phyloP scores from a whole-genome alignment of 2,329 filamentous ascomycete genomes.

The Polytolypa hystricis region DNA sequence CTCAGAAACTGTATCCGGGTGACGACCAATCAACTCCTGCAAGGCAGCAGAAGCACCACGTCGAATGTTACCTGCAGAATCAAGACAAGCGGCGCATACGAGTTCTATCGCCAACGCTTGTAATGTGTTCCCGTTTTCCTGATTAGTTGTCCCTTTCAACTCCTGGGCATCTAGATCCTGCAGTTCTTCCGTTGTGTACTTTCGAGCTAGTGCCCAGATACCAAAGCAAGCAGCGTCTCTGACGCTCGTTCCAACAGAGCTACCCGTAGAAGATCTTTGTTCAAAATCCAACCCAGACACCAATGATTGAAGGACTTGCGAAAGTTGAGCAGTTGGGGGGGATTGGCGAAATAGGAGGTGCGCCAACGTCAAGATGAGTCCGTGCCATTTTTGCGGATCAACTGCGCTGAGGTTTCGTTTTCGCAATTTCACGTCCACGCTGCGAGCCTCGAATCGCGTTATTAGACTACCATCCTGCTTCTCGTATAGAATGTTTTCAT shows the following conservation, averaged over 20 bases:
- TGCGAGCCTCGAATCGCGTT: slow-evolving; percentile 23
- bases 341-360: slow-evolving; percentile 79
- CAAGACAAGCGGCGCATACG: slow-evolving; percentile 69
- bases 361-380: slow-evolving; percentile 73
- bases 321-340: slow-evolving; percentile 58
- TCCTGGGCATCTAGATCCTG: slow-evolving; percentile 42
- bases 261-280: slow-evolving; percentile 74
- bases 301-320: slow-evolving; percentile 64
- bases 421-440: slow-evolving; percentile 26
- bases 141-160: slow-evolving; percentile 20
- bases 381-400: slow-evolving; percentile 81
- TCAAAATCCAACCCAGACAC: slow-evolving; percentile 78
- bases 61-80: slow-evolving; percentile 86
- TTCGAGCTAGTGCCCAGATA: slow-evolving; percentile 80
- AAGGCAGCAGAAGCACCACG: slow-evolving; percentile 85
- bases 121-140: slow-evolving; percentile 40
- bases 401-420: slow-evolving; percentile 58
- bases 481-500: slow-evolving; percentile 51
- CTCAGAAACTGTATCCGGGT: slow-evolving; percentile 70
- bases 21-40: slow-evolving; percentile 85
- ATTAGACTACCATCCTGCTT: slow-evolving; percentile 32
- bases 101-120: slow-evolving; percentile 74
- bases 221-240: slow-evolving; percentile 94
- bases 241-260: slow-evolving; percentile 76
- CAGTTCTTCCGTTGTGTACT: slow-evolving; percentile 73